Conservation (phyloP, 768 basidiomycete genomes). For the Galerina marginata region DNA sequence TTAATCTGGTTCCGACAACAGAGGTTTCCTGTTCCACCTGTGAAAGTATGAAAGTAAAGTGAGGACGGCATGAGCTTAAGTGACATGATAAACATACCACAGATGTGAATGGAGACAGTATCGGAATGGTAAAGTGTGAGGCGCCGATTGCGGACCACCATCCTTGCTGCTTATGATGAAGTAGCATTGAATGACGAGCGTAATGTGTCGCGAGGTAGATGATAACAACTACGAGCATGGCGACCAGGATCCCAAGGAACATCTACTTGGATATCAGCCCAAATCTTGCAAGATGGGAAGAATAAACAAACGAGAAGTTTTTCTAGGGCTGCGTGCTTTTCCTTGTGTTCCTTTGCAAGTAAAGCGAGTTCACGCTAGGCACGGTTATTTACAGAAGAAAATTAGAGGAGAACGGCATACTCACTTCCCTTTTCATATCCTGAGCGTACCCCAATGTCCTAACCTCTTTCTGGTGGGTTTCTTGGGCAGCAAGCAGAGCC, state of each 20-base stretch:
- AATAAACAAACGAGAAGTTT: slow-evolving; percentile 50
- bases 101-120: slow-evolving; percentile 79
- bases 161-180: slow-evolving; percentile 24
- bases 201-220: slow-evolving; percentile 39
- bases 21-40: slow-evolving; percentile 82
- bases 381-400: neutral
- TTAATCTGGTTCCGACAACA: slow-evolving; percentile 53
- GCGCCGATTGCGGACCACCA: slow-evolving; percentile 42
- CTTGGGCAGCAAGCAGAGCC: slow-evolving; percentile 55
- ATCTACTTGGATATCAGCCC: slow-evolving; percentile 28
- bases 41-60: neutral
- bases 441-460: slow-evolving; percentile 43
- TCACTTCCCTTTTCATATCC: slow-evolving; percentile 53
- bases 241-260: slow-evolving; percentile 38
- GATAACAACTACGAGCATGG: slow-evolving; percentile 40
- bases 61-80: neutral
- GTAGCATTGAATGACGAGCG: slow-evolving; percentile 26
- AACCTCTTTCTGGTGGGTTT: slow-evolving; percentile 55
- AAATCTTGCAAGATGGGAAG: neutral
- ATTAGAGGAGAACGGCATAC: slow-evolving; percentile 20
- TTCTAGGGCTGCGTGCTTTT: slow-evolving; percentile 56
- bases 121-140: slow-evolving; percentile 77
- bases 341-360: slow-evolving; percentile 47
- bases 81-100: slow-evolving; percentile 52
- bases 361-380: slow-evolving; percentile 48